Base-by-base conservation (phyloP, 768 basidiomycete genomes). In the Fistulinella prunicolor region DNA sequence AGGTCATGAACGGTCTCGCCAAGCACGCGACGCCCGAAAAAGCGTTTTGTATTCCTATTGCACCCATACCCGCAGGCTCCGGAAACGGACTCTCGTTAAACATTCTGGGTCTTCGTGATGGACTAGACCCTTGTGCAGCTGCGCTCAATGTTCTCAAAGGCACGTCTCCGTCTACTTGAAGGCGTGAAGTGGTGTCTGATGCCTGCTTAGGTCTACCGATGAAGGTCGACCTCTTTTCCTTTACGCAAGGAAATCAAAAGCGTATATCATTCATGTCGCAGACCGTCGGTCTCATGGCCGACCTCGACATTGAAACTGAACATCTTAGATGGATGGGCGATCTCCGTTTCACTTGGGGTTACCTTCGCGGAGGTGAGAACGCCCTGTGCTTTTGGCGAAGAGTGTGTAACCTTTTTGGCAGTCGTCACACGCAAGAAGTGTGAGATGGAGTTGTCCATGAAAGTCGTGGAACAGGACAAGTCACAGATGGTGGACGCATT, bases 311-410 rank as follows among this genome's bases (percentile, higher is more conserved):
- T 38, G 86, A 86, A 46, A 94, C 92, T 2, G 91, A 94, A 50
- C 71, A 89, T 57, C 66, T 94, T 35, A 79, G 90, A 9, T 93
- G 87, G 85, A 84, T 94, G 83, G 92, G 92, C 9, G 86, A 85
- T 58, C 71, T 76, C 12, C 83, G 92, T 9, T 94, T 94, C 64
- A 63, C 85, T 24, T 70, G 79, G 49, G 92, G 92, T 9, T 80
- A 81, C 60, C 60, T 94, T 3, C 74, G 80, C 42, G 88, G 85
- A 64, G 58, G 89, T 89, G 60, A 52, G 81, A 7, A 19, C 26
- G 16, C 9, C 13, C 1, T 13, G 14, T 17, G 9, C 1, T 32
- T 14, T 34, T 44, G 16, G 4, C 5, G 0, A 5, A 21, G 28
- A 16, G 26, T 12, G 14, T 36, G 2, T 22, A 29, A 4, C n/a